These are phyloP conservation scores for Dalbergia cochinchinensis DNA, from an alignment of 306 rosid species.

Conservation along the genomic window DNA sequence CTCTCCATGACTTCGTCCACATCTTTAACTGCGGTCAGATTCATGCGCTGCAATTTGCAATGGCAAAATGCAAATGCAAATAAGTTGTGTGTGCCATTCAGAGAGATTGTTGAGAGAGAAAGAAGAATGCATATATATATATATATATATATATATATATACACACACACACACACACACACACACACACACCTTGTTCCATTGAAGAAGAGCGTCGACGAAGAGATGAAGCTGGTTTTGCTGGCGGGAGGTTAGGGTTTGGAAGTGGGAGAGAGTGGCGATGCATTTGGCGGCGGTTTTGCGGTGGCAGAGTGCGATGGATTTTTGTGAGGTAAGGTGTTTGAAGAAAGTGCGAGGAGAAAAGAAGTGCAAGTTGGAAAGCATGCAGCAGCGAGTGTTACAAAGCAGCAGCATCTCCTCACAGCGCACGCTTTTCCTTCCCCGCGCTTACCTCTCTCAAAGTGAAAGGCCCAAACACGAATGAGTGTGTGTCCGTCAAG, in stretches of 20 bases:
- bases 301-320: conserved; percentile 41
- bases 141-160: too few relatives aligned
- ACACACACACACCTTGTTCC: conserved; percentile 89
- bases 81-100: not conserved
- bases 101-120: not conserved
- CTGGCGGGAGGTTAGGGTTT: conserved; percentile 68
- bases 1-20: conserved; percentile 83
- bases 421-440: conserved; percentile 42
- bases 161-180: too few relatives aligned
- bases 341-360: conserved; percentile 77
- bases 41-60: conserved; percentile 70
- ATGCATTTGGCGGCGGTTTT: conserved; percentile 43
- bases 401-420: conserved; percentile 51
- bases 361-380: conserved; percentile 46
- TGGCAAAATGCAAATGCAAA: not conserved
- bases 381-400: conserved; percentile 27
- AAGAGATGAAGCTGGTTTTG: conserved; percentile 74
- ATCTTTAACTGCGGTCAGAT: conserved; percentile 81
- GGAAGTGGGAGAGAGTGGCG: conserved; percentile 53
- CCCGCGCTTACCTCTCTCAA: not conserved
- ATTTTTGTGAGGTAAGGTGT: conserved; percentile 62
- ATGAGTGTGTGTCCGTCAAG: too few relatives aligned
- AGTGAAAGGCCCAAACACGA: too few relatives aligned
- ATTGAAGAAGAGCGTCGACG: conserved; percentile 84
- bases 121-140: not conserved